Evolutionary conservation across 371 early-diverging fungal species (phyloP), one percentile per base, ranked within the genome.

Genomic region (Mortierella sp.): DNA sequence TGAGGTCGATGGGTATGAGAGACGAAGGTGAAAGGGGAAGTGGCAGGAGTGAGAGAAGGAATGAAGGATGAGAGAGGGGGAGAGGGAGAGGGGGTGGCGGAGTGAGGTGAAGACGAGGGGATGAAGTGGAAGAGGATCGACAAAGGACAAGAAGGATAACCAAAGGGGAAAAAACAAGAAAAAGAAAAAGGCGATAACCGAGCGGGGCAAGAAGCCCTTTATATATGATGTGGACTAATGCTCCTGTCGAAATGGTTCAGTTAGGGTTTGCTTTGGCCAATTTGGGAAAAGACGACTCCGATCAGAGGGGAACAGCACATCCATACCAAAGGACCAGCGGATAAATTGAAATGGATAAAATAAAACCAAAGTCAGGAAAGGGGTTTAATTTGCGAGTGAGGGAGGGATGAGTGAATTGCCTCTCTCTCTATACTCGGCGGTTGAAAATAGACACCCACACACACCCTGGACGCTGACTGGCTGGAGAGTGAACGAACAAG

Each of bases 141-240:
- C 61, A 61, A 61, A 37, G 61, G 61, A 61, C 61, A 61, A 61
- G 50, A 31, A 61, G 61, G 61, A 61, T 61, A 61, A 61, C 61
- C 61, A 26, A 70, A 26, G 61, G 45, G 29, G 44, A 45, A 43
- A 31, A 61, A 34, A 61, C 6, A 10, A 22, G 16, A 53, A 53
- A 29, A 29, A 31, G 9, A 22, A 50, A 50, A n/a, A 10, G 50
- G 6, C n/a, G 24, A 9, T n/a, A n/a, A n/a, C 8, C 50, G 24
- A 24, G 34, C 22, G 8, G 61, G 37, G 22, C 3, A 4, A 9
- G 48, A n/a, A 39, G 37, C 22, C 22, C 61, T 8, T 34, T 31
- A 19, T 58, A 58, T 61, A 61, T 34, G 61, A 61, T 22, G 34
- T 34, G 34, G 61, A 2, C 22, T 16, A 9, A 22, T 22, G 14